phyloP scores from a whole-genome alignment of 2,329 filamentous ascomycete species.

The Xylaria sp. region DNA sequence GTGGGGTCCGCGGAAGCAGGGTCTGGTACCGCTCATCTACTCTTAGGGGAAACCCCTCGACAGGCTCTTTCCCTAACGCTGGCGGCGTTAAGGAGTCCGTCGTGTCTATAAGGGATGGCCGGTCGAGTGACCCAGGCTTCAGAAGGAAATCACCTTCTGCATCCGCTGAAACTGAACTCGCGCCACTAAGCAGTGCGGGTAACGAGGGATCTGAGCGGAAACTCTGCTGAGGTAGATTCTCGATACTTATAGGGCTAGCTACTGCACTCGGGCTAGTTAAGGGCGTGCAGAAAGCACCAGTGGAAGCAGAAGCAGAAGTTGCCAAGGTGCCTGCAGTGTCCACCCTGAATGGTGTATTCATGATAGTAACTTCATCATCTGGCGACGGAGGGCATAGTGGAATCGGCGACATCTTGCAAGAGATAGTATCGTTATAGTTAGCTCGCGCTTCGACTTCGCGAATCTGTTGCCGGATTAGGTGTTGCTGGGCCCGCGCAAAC shows the following conservation, averaged over 20 bases:
- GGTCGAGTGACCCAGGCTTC: constrained; percentile 58
- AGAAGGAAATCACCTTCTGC: constrained; percentile 68
- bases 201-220: constrained; percentile 73
- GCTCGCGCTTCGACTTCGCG: constrained; percentile 49
- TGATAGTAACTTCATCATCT: constrained; percentile 53
- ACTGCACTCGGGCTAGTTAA: constrained; percentile 66
- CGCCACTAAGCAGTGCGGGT: constrained; percentile 70
- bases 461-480: constrained; percentile 47
- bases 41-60: constrained; percentile 59
- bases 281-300: constrained; percentile 60
- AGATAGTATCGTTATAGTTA: constrained; percentile 43
- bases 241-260: constrained; percentile 58
- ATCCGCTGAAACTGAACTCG: constrained; percentile 72
- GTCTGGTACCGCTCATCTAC: constrained; percentile 46
- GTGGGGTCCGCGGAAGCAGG: constrained; percentile 37
- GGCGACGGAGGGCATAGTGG: constrained; percentile 54
- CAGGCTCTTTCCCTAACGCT: constrained; percentile 59
- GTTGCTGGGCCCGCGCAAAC: constrained; percentile 52
- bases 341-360: constrained; percentile 52
- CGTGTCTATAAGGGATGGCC: constrained; percentile 59
- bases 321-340: constrained; percentile 57
- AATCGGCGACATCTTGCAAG: constrained; percentile 26
- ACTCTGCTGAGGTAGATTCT: constrained; percentile 53
- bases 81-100: constrained; percentile 66
- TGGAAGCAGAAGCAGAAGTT: constrained; percentile 64